Percentiles rank a stretch among this genome's conserved stretches.
These are phyloP conservation scores for Magnolia officinalis DNA, from an alignment of 164 flowering plant genomes.

Conservation along the genomic window DNA sequence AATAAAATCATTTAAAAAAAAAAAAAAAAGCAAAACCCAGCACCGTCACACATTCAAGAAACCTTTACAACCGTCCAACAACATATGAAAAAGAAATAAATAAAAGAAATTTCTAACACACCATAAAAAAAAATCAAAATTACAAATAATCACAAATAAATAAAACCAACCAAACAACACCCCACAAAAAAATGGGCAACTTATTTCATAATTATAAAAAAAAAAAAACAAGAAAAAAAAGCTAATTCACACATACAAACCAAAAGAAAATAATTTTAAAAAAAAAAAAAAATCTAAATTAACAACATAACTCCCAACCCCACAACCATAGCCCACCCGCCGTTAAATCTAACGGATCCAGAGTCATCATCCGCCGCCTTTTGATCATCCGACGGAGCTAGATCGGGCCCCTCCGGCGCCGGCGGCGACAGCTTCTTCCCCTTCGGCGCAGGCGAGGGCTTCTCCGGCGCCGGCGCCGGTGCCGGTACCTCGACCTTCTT, in stretches of 20 bases:
- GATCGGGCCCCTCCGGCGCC: constrained; percentile 43
- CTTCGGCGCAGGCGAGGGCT: constrained; percentile 34
- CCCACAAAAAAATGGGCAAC: background rate
- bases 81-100: background rate
- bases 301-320: constrained; percentile 2
- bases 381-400: constrained; percentile 52
- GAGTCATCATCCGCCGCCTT: constrained; percentile 31
- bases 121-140: background rate
- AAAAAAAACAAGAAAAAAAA: background rate
- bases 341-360: background rate
- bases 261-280: too few species aligned
- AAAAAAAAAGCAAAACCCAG: background rate
- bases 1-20: background rate
- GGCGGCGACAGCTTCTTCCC: constrained; percentile 28
- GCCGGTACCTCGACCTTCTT: constrained; percentile 48
- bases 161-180: background rate
- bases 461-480: constrained; percentile 47
- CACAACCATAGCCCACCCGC: background rate
- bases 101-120: background rate
- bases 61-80: background rate
- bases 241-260: constrained; percentile 4
- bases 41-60: too few species aligned
- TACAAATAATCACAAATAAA: constrained; percentile 8
- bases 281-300: background rate
- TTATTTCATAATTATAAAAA: background rate